Conservation (phyloP, 2,329 filamentous ascomycete species). For the Fusarium falciforme region DNA sequence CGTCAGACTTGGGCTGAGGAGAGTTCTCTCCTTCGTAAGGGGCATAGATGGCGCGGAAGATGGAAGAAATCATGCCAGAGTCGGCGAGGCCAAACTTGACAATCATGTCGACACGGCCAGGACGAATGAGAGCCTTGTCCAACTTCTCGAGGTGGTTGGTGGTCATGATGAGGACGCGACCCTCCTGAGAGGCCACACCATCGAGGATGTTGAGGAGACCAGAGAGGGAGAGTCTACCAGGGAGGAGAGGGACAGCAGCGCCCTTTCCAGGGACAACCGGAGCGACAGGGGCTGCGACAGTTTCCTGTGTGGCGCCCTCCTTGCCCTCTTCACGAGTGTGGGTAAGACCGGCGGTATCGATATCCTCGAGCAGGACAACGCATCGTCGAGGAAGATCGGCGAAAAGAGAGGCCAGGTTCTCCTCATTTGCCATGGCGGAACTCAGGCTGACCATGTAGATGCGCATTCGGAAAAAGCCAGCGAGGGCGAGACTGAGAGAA, state of each 20-base stretch:
- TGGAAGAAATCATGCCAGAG: conserved; percentile 60
- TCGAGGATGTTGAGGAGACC: conserved; percentile 86
- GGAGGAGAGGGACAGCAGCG: conserved; percentile 8
- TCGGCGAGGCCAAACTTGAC: conserved; percentile 68
- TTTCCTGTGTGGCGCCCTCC: conserved; percentile 37
- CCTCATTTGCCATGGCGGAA: conserved; percentile 71
- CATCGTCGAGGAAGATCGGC: conserved; percentile 75
- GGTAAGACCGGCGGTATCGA: conserved; percentile 78
- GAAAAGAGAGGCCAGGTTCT: conserved; percentile 73
- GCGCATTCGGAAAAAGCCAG: conserved; percentile 75
- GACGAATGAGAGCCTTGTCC: conserved; percentile 71
- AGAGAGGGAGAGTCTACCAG: conserved; percentile 72
- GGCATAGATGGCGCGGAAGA: conserved; percentile 70
- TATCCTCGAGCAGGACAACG: conserved; percentile 80
- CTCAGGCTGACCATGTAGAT: conserved; percentile 80
- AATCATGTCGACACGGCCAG: conserved; percentile 70
- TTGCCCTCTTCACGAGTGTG: conserved; percentile 62
- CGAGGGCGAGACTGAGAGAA: conserved; percentile 76
- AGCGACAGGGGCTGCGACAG: conserved; percentile 27
- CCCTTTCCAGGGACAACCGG: conserved; percentile 8
- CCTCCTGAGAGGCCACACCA: conserved; percentile 74
- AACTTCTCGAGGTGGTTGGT: conserved; percentile 73
- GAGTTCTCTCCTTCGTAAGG: conserved; percentile 55
- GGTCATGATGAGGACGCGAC: conserved; percentile 73
- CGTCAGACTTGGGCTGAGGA: conserved; percentile 17